These are phyloP conservation scores for Starmera quercuum DNA, from an alignment of 805 yeast species.

Conservation along the genomic window DNA sequence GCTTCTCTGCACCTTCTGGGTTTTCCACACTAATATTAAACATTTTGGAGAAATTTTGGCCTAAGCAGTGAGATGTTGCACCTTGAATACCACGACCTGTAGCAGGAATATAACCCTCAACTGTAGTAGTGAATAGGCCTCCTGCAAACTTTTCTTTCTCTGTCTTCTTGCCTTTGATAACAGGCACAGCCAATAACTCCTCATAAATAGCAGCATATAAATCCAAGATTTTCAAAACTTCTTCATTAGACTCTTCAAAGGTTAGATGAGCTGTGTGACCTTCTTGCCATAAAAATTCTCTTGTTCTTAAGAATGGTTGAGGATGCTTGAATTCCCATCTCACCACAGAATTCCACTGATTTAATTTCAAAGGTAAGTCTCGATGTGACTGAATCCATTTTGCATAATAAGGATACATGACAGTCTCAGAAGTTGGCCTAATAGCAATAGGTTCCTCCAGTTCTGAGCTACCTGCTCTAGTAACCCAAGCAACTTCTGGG, in stretches of 20 bases:
- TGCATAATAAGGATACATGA: constrained; percentile 98
- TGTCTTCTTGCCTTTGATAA: constrained; percentile 89
- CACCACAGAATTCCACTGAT: constrained; percentile 99
- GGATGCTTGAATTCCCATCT: constrained; percentile 99
- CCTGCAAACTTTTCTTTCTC: constrained; percentile 99
- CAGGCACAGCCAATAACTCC: constrained; percentile 95
- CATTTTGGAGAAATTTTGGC: constrained; percentile 98
- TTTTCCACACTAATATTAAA: constrained; percentile 92
- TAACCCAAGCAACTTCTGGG: constrained; percentile 99
- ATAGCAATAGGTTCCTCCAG: constrained; percentile 98
- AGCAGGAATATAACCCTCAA: constrained; percentile 94
- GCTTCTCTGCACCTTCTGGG: constrained; percentile 85
- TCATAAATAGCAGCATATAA: constrained; percentile 79
- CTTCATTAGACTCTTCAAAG: constrained; percentile 68
- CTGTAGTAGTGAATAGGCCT: constrained; percentile 90
- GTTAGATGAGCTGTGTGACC: constrained; percentile 98
- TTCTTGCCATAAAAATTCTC: constrained; percentile 99
- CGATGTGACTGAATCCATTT: constrained; percentile 99
- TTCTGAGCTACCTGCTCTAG: constrained; percentile 89
- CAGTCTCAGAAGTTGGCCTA: constrained; percentile 99
- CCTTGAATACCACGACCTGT: constrained; percentile 99
- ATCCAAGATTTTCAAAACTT: constrained; percentile 81
- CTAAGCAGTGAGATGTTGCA: constrained; percentile 96
- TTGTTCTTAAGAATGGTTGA: constrained; percentile 96
- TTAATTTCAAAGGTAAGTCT: constrained; percentile 90